A percentile compares a stretch with the other conserved stretches of the same genome.
These are phyloP conservation scores for Penicillium waksmanii DNA, from an alignment of 495 filamentous ascomycete genomes.

Conservation along the genomic window DNA sequence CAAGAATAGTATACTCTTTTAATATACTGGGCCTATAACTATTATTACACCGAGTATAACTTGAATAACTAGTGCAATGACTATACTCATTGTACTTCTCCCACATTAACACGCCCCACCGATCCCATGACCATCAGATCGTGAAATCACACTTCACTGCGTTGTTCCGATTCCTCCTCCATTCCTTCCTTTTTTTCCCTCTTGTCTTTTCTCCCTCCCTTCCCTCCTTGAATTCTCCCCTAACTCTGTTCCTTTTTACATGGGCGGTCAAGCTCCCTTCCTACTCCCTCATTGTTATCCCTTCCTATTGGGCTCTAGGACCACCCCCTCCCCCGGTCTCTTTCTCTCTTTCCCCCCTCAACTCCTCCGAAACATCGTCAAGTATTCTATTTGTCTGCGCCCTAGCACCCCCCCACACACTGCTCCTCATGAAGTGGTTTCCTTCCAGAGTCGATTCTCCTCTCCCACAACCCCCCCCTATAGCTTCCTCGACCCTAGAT, in stretches of 20 bases:
- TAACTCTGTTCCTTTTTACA: not conserved
- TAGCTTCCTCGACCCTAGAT: constrained; percentile 19
- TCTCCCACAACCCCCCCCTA: constrained; percentile 20
- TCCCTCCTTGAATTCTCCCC: not conserved
- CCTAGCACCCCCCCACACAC: not conserved
- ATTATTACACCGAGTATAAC: not conserved
- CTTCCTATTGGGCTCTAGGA: constrained; percentile 28
- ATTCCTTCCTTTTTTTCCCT: not conserved
- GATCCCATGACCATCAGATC: not conserved
- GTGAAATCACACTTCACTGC: not conserved
- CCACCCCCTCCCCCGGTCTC: constrained; percentile 16
- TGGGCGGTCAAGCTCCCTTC: not conserved
- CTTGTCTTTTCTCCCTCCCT: not conserved
- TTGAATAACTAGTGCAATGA: not conserved
- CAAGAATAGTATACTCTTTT: too few relatives aligned
- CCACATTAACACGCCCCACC: not conserved
- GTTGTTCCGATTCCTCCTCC: not conserved
- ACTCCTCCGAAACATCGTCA: constrained; percentile 7
- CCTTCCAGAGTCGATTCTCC: constrained; percentile 13
- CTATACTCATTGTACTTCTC: too few relatives aligned
- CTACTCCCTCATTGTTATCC: constrained; percentile 12
- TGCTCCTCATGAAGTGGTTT: constrained; percentile 25
- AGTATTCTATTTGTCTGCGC: not conserved
- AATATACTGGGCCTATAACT: not conserved
- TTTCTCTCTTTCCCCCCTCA: constrained; percentile 9